Conservation (phyloP, 768 basidiomycete genomes). For the Tylopilus balloui region DNA sequence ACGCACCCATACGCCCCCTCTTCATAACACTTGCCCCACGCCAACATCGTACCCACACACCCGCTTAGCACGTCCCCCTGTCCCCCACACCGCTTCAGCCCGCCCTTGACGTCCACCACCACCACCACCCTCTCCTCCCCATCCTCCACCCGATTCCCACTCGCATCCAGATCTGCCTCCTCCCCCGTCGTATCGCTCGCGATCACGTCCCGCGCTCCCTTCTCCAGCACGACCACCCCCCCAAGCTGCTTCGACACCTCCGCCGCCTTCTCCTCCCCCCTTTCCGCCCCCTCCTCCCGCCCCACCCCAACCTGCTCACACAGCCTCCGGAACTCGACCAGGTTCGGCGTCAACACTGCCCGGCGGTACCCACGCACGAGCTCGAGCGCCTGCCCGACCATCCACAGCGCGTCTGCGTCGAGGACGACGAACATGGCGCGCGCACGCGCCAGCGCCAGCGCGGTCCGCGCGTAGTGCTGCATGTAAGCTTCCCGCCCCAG, state of each 20-base stretch:
- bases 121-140: constrained; percentile 56
- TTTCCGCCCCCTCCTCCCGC: not conserved
- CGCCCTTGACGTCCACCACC: constrained; percentile 67
- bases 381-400: constrained; percentile 70
- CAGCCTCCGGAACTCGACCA: constrained; percentile 86
- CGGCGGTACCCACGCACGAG: constrained; percentile 81
- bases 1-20: constrained; percentile 72
- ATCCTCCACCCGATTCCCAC: constrained; percentile 36
- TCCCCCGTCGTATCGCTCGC: constrained; percentile 67
- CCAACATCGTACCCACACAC: constrained; percentile 80
- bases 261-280: constrained; percentile 52
- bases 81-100: constrained; percentile 89
- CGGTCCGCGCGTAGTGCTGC: constrained; percentile 75
- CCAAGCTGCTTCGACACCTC: constrained; percentile 71
- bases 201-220: constrained; percentile 80
- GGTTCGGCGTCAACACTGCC: constrained; percentile 89
- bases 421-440: constrained; percentile 86
- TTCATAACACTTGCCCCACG: constrained; percentile 95
- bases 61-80: constrained; percentile 95
- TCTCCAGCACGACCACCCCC: constrained; percentile 87
- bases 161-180: constrained; percentile 42
- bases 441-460: constrained; percentile 66
- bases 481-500: constrained; percentile 89
- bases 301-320: constrained; percentile 67
- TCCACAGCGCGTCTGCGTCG: constrained; percentile 89